Percentiles rank a stretch among this genome's conserved stretches.
These are phyloP conservation scores for Rhynchospora pubera DNA, from an alignment of 176 grass and related monocot species.

Conservation along the genomic window DNA sequence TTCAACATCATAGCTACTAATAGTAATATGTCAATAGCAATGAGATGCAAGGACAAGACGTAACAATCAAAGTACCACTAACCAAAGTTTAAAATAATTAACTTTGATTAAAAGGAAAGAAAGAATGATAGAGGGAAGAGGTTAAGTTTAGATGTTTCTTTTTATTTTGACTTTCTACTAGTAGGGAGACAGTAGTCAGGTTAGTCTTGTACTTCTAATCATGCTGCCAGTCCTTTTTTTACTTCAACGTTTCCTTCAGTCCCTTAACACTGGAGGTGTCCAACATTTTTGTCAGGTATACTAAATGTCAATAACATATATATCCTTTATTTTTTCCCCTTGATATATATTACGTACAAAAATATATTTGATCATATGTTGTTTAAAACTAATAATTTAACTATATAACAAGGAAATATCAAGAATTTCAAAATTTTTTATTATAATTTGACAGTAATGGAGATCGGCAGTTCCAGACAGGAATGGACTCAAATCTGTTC, in stretches of 20 bases:
- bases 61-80: background rate
- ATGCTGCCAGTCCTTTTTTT: background rate
- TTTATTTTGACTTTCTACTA: slow-evolving; percentile 20
- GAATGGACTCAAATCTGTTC: background rate
- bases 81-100: slow-evolving; percentile 8
- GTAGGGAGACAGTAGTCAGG: slow-evolving; percentile 5
- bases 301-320: background rate
- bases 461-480: background rate
- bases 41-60: background rate
- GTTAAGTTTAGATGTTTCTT: slow-evolving; percentile 6
- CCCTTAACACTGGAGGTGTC: background rate
- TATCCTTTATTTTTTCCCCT: background rate
- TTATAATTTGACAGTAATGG: background rate
- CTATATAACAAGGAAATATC: background rate
- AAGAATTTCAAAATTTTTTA: background rate
- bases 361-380: background rate
- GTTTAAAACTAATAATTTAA: background rate
- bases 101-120: slow-evolving; percentile 24
- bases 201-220: slow-evolving; percentile 5
- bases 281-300: background rate
- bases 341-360: background rate
- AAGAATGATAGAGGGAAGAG: slow-evolving; percentile 18
- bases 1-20: background rate
- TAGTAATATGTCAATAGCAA: background rate
- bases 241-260: background rate